Evolutionary conservation across 2,329 filamentous ascomycete genomes (phyloP), one percentile per base, ranked within the genome.

Genomic region (Hortaea werneckii): DNA sequence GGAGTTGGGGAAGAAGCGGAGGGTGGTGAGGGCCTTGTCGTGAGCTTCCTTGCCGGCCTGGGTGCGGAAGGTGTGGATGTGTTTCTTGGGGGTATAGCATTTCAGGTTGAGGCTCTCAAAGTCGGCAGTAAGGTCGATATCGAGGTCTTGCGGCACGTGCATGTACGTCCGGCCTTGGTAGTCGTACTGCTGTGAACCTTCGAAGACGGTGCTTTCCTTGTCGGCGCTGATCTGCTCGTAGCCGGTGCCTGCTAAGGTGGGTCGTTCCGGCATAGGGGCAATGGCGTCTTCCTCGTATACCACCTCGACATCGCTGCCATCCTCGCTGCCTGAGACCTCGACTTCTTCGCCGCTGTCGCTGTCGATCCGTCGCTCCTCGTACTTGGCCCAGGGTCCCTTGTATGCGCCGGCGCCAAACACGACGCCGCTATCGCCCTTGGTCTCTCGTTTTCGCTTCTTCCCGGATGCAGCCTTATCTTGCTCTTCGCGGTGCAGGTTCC

Each of bases 81-180:
- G 75, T 70, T 94, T 96, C 75, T 95, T 96, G 34, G 92, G 92
- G 47, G 94, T 87, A 63, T 80, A 98, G 57, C 61, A 63, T 43
- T 61, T 62, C 40, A 63, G 45, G 37, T 52, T 57, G 40, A 63
- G 45, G 65, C 95, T 96, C 62, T 89, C 89, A 61, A 79, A 67
- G 60, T 82, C 88, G 57, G 85, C 86, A 39, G 75, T 65, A 57
- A 98, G 73, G 62, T 94, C 85, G 63, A 95, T 73, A 60, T 87
- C 86, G 67, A 95, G 70, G 63, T 95, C 89, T 64, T 87, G 88
- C 3, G 92, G 92, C 40, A 96, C 76, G 67, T 98, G 92, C 90
- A 98, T 95, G 65, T 95, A 98, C 30, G 90, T 94, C 54, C 92
- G 77, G 41, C 92, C 92, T 64, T 94, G 85, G 70, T 98, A 98